Conservation (phyloP, 75 land plant species). For the Picea sitchensis region DNA sequence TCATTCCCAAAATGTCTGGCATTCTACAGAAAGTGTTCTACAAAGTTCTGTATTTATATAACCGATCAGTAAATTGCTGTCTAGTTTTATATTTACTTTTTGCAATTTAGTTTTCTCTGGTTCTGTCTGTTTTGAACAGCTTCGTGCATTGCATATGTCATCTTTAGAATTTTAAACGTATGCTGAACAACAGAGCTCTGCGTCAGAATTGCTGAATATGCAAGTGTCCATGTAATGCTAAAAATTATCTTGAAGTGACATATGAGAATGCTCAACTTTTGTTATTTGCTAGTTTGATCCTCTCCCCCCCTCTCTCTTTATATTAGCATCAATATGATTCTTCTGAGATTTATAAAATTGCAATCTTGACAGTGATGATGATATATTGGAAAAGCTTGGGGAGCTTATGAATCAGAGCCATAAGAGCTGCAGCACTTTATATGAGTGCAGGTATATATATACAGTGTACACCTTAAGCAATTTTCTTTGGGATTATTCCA, state of each 20-base stretch:
- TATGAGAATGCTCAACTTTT: neutral
- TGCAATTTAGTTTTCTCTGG: neutral
- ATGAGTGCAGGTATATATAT: constrained; percentile 90
- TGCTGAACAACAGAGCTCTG: no score
- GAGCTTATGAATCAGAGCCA: constrained; percentile 97
- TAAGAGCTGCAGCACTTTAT: constrained; percentile 85
- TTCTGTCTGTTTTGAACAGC: neutral
- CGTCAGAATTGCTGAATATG: no score
- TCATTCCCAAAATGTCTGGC: neutral
- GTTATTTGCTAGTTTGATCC: neutral
- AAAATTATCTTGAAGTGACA: neutral
- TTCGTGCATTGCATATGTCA: neutral
- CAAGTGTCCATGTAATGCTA: neutral
- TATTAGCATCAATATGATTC: neutral
- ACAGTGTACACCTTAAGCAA: no score
- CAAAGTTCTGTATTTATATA: neutral
- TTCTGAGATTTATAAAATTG: neutral
- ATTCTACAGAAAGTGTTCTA: neutral
- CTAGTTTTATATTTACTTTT: neutral
- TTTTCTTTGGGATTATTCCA: no score
- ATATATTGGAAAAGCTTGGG: constrained; percentile 71
- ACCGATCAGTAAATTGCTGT: neutral
- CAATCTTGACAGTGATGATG: constrained; percentile 66
- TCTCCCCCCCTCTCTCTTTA: neutral
- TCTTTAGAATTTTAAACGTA: neutral